Evolutionary conservation across 306 rosid genomes (phyloP).

Genomic region (Inga oerstediana): DNA sequence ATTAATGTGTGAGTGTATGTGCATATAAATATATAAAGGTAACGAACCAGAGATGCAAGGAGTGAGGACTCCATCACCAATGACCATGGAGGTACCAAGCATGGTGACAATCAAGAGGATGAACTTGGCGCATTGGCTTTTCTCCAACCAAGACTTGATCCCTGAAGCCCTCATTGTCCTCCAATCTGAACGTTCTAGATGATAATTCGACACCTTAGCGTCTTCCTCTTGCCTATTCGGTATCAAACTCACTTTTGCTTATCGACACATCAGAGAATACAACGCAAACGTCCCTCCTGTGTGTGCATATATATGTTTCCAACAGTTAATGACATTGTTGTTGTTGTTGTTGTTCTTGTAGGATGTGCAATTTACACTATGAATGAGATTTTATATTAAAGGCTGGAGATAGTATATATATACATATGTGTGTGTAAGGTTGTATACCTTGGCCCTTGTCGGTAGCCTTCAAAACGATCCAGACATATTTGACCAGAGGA

Average conservation of each 20-base stretch:
- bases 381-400: no score
- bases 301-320: not conserved
- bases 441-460: constrained; percentile 66
- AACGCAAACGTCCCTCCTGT: not conserved
- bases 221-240: not conserved
- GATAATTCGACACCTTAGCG: not conserved
- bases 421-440: not conserved
- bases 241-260: constrained; percentile 10
- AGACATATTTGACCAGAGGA: constrained; percentile 59
- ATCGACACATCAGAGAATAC: not conserved
- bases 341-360: not conserved
- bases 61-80: constrained; percentile 81
- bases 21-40: not conserved
- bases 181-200: not conserved
- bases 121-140: constrained; percentile 37
- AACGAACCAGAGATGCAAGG: constrained; percentile 76
- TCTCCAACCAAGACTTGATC: constrained; percentile 54
- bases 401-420: no score
- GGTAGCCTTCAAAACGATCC: constrained; percentile 55
- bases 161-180: not conserved
- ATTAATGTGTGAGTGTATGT: not conserved
- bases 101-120: constrained; percentile 56
- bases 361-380: no score
- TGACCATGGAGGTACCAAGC: constrained; percentile 84
- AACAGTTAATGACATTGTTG: not conserved